phyloP scores from a whole-genome alignment of 768 basidiomycete species.

The Trametes sanguinea region DNA sequence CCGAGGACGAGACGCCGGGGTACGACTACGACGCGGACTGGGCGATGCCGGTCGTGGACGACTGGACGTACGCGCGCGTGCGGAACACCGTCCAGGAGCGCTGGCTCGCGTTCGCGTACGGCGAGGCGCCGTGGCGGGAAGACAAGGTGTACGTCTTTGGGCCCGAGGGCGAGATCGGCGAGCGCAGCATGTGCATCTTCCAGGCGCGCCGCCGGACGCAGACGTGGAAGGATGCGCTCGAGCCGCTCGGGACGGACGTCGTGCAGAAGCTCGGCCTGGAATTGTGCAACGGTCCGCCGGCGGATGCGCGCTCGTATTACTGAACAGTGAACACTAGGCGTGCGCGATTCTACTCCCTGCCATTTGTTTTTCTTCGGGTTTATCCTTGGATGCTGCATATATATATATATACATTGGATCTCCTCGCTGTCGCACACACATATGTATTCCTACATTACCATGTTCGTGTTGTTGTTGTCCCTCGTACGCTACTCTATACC shows the following conservation, averaged over 20 bases:
- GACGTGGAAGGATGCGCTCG: constrained; percentile 66
- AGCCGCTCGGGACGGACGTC: constrained; percentile 64
- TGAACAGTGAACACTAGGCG: neutral
- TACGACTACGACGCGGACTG: constrained; percentile 43
- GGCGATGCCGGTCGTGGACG: constrained; percentile 60
- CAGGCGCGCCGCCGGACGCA: constrained; percentile 59
- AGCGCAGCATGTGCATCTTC: constrained; percentile 65
- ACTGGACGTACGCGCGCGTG: constrained; percentile 65
- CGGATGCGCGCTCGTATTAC: constrained; percentile 21
- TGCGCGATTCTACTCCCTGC: neutral
- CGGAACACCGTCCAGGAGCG: constrained; percentile 70
- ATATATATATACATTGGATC: neutral
- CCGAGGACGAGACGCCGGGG: constrained; percentile 33
- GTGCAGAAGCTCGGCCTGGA: constrained; percentile 77
- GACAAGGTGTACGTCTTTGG: constrained; percentile 79
- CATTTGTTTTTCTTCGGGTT: neutral
- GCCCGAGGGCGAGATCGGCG: constrained; percentile 80
- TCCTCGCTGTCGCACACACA: neutral
- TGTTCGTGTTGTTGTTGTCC: constrained; percentile 1
- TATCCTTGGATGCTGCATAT: neutral
- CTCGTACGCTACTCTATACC: constrained; percentile 4
- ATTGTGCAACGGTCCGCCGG: constrained; percentile 66
- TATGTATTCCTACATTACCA: constrained; percentile 13
- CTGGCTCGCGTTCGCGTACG: constrained; percentile 77
- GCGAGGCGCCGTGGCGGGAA: constrained; percentile 69